A percentile compares a stretch with the other conserved stretches of the same genome.
Evolutionary conservation across 2,329 filamentous ascomycete genomes (phyloP).

Genomic region (Coniochaeta hoffmannii): DNA sequence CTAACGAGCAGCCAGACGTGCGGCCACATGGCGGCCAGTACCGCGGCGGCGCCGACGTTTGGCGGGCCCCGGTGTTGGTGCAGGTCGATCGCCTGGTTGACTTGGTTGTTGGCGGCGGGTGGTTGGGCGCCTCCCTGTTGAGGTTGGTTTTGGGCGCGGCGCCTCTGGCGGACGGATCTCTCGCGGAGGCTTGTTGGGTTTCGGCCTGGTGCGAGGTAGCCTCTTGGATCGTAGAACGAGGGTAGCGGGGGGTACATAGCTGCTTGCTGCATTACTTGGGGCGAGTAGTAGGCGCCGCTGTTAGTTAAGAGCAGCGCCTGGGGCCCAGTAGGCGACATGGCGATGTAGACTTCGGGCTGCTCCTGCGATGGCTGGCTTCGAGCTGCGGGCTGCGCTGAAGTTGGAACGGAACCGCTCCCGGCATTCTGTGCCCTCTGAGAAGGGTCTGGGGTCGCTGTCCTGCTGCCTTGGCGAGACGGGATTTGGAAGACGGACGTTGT

Average conservation of each 20-base stretch:
- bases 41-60: constrained; percentile 29
- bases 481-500: constrained; percentile 29
- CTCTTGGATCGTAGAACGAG: too few relatives aligned
- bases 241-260: too few relatives aligned
- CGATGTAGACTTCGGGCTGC: constrained; percentile 48
- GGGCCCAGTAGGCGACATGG: constrained; percentile 53
- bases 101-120: background rate
- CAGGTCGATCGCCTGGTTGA: constrained; percentile 3
- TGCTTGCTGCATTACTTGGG: constrained; percentile 12
- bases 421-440: constrained; percentile 23
- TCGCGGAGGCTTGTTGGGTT: too few relatives aligned
- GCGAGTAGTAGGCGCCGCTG: constrained; percentile 44
- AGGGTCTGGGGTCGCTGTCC: constrained; percentile 39
- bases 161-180: too few relatives aligned
- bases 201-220: background rate
- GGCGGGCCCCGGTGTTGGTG: constrained; percentile 23
- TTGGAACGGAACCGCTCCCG: constrained; percentile 14
- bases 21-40: constrained; percentile 44
- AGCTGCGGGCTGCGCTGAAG: constrained; percentile 12
- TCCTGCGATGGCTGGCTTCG: constrained; percentile 12
- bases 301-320: constrained; percentile 48
- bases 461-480: constrained; percentile 33
- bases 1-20: constrained; percentile 55
- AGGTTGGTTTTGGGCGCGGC: background rate
- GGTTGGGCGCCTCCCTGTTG: background rate